Percentiles rank a stretch among this genome's conserved stretches.
Conservation (phyloP, 2,329 filamentous ascomycete species). For the Beauveria sp. region DNA sequence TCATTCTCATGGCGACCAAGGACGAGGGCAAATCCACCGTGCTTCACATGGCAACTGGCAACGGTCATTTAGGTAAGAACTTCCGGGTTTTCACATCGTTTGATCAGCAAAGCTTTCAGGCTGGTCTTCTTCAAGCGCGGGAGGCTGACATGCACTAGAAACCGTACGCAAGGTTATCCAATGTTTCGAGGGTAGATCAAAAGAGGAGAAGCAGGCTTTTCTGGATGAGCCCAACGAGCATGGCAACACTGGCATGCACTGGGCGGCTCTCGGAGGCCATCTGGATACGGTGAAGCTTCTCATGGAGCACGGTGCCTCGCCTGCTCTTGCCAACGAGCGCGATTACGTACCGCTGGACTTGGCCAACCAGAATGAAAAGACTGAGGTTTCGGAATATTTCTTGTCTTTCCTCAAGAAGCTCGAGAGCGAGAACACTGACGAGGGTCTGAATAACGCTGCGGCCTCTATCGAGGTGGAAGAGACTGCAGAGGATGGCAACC, state of each 20-base stretch:
- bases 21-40: conserved; percentile 73
- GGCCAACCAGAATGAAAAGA: conserved; percentile 62
- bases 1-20: conserved; percentile 61
- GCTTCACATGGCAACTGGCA: conserved; percentile 87
- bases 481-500: conserved; percentile 18
- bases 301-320: conserved; percentile 67
- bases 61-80: conserved; percentile 68
- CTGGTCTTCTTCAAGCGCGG: neutral
- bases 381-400: conserved; percentile 56
- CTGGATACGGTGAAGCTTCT: conserved; percentile 71
- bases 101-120: neutral
- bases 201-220: conserved; percentile 41
- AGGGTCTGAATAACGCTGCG: conserved; percentile 33
- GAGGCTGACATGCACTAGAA: conserved; percentile 24
- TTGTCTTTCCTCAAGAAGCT: conserved; percentile 39
- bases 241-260: conserved; percentile 89
- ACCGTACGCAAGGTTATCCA: conserved; percentile 36
- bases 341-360: conserved; percentile 75
- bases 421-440: conserved; percentile 39
- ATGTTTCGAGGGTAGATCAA: conserved; percentile 33
- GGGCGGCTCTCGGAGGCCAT: conserved; percentile 87
- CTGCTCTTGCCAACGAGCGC: conserved; percentile 70
- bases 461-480: conserved; percentile 32
- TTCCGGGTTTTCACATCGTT: fast-evolving
- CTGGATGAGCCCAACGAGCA: conserved; percentile 67